Base-by-base conservation (phyloP, 495 filamentous ascomycete genomes). In the Barbatosphaeria neglecta region DNA sequence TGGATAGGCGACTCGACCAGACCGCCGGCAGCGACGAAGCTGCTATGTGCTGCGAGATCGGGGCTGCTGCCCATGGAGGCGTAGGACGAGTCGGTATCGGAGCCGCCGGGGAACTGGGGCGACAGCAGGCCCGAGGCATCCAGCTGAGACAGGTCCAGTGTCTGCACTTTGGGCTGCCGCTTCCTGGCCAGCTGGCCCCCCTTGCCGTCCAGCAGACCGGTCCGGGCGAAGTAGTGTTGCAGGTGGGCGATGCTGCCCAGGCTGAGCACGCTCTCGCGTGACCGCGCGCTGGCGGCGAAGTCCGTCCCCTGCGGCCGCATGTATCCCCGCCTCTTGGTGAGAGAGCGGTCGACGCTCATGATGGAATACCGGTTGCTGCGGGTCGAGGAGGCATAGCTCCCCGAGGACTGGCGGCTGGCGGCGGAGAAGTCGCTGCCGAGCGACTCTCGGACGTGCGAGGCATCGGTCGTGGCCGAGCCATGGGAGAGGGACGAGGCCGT, bases 181-280 rank as follows among this genome's bases (percentile, higher is more conserved):
- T 74, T 81, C 54, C 85, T 84, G 7, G 82, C 80, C 44, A 90
- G 66, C 48, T 89, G 86, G 41, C 82, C 92, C 16, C 89, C 90
- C 61, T 95, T 96, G 28, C 90, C 89, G 56, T 98, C 92, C 41
- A 98, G 63, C 43, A 98, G 63, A 3, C 92, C 92, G 3, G 92
- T 98, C 43, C 93, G 75, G 31, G 92, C 90, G 62, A 98, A 98
- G 62, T 97, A 98, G 63, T 98, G 95, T 57, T 98, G 92, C 54
- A 98, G 67, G 67, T 98, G 92, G 40, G 90, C 87, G 55, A 98
- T 98, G 59, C 89, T 95, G 20, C 92, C 92, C 50, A 98, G 66
- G 58, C 86, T 95, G 75, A 96, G 81, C 46, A 98, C 92, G 55
- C 88, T 95, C 51, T 97, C 89, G 48, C 92, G 73, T 38, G 86